A percentile compares a stretch with the other conserved stretches of the same genome.
phyloP scores from a whole-genome alignment of 2,329 filamentous ascomycete genomes.

The Aspergillus quadrilineatus region DNA sequence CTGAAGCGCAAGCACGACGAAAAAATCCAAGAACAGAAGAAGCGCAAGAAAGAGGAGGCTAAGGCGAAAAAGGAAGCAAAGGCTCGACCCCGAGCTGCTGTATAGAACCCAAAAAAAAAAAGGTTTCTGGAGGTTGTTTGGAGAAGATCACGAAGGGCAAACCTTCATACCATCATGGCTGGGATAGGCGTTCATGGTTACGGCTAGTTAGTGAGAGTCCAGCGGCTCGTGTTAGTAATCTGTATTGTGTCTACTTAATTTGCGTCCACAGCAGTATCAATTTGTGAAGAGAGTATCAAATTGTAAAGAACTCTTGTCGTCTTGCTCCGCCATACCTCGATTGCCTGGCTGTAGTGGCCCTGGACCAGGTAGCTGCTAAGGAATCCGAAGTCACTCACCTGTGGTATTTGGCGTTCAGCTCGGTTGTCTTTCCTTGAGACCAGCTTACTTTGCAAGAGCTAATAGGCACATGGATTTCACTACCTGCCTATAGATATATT shows the following conservation, averaged over 20 bases:
- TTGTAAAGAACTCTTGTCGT: too few species aligned
- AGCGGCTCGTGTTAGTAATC: not conserved
- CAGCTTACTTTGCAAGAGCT: too few species aligned
- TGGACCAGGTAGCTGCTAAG: too few species aligned
- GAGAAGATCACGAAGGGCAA: not conserved
- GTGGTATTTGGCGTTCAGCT: too few species aligned
- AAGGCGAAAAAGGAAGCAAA: slow-evolving; percentile 94
- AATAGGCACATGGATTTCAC: too few species aligned
- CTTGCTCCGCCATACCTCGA: not conserved
- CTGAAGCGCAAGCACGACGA: slow-evolving; percentile 93
- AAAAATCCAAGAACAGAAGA: slow-evolving; percentile 88
- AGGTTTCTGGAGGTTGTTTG: not conserved
- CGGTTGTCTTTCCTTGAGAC: too few species aligned
- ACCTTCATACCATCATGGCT: not conserved
- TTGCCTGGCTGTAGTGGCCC: not conserved
- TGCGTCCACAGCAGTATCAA: not conserved
- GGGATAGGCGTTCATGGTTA: not conserved
- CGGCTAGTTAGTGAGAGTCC: not conserved
- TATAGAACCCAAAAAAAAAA: not conserved
- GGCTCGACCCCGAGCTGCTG: slow-evolving; percentile 72
- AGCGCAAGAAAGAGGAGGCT: slow-evolving; percentile 89
- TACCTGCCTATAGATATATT: too few species aligned
- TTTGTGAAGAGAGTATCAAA: too few species aligned
- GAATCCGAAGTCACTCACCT: too few species aligned
- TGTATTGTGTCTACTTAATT: not conserved